Evolutionary conservation across 371 early-diverging fungal species (phyloP).

Genomic region (Capillidium heterosporum): DNA sequence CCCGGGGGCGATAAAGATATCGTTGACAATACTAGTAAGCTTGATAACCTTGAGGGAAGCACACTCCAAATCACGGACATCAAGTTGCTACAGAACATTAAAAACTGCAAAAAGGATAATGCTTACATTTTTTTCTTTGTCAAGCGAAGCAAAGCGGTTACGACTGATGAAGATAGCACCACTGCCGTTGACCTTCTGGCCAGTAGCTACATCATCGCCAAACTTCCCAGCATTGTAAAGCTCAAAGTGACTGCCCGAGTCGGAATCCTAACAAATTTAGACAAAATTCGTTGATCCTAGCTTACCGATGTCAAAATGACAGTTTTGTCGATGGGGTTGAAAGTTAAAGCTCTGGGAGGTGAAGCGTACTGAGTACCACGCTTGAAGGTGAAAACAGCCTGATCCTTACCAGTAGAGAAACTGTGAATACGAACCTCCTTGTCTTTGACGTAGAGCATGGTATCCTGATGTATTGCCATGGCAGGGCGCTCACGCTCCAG

Average conservation of each 20-base stretch:
- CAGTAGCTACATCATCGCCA: constrained; percentile 37
- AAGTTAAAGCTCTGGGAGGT: constrained; percentile 62
- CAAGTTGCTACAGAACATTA: constrained; percentile 16
- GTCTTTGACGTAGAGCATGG: constrained; percentile 69
- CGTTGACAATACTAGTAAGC: constrained; percentile 47
- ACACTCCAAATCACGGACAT: constrained; percentile 39
- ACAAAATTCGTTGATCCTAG: neutral
- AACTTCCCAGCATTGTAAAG: constrained; percentile 59
- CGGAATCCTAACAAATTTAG: constrained; percentile 26
- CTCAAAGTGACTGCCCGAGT: constrained; percentile 78
- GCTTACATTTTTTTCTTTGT: constrained; percentile 42
- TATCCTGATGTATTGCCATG: constrained; percentile 53
- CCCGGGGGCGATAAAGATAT: constrained; percentile 75
- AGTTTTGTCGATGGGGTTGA: constrained; percentile 83
- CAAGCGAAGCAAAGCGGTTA: constrained; percentile 86
- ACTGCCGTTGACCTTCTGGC: constrained; percentile 47
- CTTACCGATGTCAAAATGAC: constrained; percentile 21
- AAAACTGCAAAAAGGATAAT: neutral
- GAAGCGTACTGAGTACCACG: constrained; percentile 43
- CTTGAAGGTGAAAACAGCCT: constrained; percentile 55
- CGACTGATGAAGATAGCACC: constrained; percentile 85
- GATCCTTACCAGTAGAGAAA: constrained; percentile 50
- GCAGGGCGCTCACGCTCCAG: constrained; percentile 92
- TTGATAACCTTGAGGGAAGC: constrained; percentile 76
- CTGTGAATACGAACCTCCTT: constrained; percentile 66